These are phyloP conservation scores for Lachancea waltii DNA, from an alignment of 805 yeast species.

Conservation along the genomic window DNA sequence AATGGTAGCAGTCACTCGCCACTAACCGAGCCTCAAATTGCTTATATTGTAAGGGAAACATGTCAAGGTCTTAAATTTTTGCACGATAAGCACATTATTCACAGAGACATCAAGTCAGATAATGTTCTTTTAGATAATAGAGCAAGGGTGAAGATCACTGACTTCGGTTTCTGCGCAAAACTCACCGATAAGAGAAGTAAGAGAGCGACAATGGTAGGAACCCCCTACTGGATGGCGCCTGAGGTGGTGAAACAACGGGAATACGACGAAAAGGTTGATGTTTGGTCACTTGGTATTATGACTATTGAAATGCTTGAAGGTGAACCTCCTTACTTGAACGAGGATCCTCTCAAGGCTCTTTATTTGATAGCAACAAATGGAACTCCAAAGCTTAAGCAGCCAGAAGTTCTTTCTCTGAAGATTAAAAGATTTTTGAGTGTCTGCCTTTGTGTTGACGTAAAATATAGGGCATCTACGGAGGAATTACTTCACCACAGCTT, in stretches of 20 bases:
- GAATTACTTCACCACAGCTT: constrained; percentile 77
- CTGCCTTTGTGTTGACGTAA: constrained; percentile 90
- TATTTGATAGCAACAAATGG: constrained; percentile 95
- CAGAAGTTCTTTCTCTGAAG: constrained; percentile 70
- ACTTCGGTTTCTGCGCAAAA: constrained; percentile 97
- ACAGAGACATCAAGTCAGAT: constrained; percentile 94
- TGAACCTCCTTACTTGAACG: constrained; percentile 96
- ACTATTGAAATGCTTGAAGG: constrained; percentile 98
- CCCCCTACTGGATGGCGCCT: constrained; percentile 99
- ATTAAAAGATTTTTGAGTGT: constrained; percentile 83
- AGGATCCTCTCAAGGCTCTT: constrained; percentile 89
- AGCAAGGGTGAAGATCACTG: constrained; percentile 90
- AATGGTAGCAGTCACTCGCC: constrained; percentile 29
- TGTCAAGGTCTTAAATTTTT: constrained; percentile 85
- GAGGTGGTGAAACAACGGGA: constrained; percentile 94
- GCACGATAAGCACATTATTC: constrained; percentile 89
- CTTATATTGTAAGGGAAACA: constrained; percentile 86
- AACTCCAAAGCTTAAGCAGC: constrained; percentile 88
- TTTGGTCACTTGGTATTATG: constrained; percentile 98
- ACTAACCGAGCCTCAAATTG: constrained; percentile 80
- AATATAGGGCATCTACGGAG: constrained; percentile 83
- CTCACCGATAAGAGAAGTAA: constrained; percentile 75
- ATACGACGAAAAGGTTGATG: constrained; percentile 94
- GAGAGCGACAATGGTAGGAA: constrained; percentile 98
- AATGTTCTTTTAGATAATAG: constrained; percentile 76